Base-by-base conservation (phyloP, 169 alveolate genomes). In the Plasmodium ovale region DNA sequence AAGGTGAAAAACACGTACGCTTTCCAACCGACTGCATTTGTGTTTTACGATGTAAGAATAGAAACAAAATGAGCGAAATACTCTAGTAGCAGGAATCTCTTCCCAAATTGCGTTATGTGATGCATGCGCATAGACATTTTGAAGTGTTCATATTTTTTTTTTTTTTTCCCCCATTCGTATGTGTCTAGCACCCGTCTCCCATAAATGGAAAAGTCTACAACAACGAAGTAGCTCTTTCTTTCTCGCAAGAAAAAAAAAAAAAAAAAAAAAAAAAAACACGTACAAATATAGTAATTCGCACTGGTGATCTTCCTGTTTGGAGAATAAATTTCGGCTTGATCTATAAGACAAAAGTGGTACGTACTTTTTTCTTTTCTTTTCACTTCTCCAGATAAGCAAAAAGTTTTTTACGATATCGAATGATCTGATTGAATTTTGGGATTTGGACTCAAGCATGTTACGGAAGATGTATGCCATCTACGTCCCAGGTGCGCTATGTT, bases 371-470 rank as follows among this genome's bases (percentile, higher is more conserved):
- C n/a, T 25, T 42, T 58, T 19, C 23, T 72, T 72, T 58, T 56
- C 58, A 56, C 27, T 60, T 72, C 16, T 49, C 0, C 73, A 93
- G 94, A 70, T 84, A 53, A 89, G 95, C 23, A 79, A 94, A 60
- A 84, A 85, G 70, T 93, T 92, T 72, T 93, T 93, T 49, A 93
- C 96, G 14, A 84, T 93, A 62, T 93, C 96, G 64, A 62, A 39
- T 19, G 72, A 64, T 35, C 84, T 77, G 89, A 93, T 93, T 1
- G 96, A 93, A 33, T 93, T 93, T 77, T 93, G 96, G 96, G 94
- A 93, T 19, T 92, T 93, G 27, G 89, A 89, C 16, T 69, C 94
- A n/a, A 70, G 19, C 47, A 69, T 79, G 71, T 39, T 79, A 29
- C 42, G 69, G 60, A 79, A 79, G 44, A 79, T 79, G 89, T 79